Percentiles rank a stretch among this genome's conserved stretches.
phyloP scores from a whole-genome alignment of 768 basidiomycete genomes.

The Lepiota brunneoincarnata region DNA sequence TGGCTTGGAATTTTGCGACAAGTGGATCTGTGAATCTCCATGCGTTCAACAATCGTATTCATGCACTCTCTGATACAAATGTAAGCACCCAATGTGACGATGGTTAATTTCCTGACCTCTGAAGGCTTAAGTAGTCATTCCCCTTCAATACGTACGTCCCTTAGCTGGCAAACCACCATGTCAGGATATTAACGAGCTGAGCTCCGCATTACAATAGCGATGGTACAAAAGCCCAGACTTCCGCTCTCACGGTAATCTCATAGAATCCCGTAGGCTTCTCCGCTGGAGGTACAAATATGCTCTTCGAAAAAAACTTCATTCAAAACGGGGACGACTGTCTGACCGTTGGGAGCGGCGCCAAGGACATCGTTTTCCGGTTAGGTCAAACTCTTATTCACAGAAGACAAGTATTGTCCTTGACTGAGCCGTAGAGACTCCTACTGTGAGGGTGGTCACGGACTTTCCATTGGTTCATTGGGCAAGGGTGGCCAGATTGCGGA shows the following conservation, averaged over 20 bases:
- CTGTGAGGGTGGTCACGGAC: conserved; percentile 58
- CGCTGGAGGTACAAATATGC: conserved; percentile 51
- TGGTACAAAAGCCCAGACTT: conserved; percentile 21
- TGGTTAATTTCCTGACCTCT: not conserved
- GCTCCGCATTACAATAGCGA: conserved; percentile 25
- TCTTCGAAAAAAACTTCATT: conserved; percentile 58
- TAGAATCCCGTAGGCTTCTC: conserved; percentile 38
- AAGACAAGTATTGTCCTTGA: not conserved
- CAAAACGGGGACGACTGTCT: conserved; percentile 64
- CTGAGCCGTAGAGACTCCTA: conserved; percentile 37
- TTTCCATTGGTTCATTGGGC: conserved; percentile 55
- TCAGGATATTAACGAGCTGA: not conserved
- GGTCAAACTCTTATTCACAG: not conserved
- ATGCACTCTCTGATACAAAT: conserved; percentile 45
- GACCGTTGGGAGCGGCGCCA: conserved; percentile 54
- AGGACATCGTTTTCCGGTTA: conserved; percentile 51
- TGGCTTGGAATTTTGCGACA: conserved; percentile 59
- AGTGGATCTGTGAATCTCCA: conserved; percentile 48
- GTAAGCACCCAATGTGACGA: conserved; percentile 17
- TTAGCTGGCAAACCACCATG: not conserved
- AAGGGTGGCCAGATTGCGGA: conserved; percentile 44
- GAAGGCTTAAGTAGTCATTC: conserved; percentile 36
- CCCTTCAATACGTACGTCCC: conserved; percentile 57
- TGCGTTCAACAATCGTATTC: conserved; percentile 51
- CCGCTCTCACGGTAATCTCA: not conserved